A percentile compares a stretch with the other conserved stretches of the same genome.
These are phyloP conservation scores for Mortierella hygrophila DNA, from an alignment of 192 early-diverging fungal species.

Conservation along the genomic window DNA sequence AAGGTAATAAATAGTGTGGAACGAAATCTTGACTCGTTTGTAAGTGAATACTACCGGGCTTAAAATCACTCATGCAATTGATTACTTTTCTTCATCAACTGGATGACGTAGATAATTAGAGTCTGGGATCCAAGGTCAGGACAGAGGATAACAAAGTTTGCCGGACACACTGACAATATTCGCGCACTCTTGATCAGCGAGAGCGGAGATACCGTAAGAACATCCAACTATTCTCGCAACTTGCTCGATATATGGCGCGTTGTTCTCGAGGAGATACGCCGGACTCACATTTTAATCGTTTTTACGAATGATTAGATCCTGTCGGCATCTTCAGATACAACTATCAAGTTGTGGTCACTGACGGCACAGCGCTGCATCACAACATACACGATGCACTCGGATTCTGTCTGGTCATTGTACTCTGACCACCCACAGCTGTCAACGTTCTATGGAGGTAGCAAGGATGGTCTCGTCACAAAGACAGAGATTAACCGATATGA, in stretches of 20 bases:
- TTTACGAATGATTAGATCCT: slow-evolving; percentile 69
- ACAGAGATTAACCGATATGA: slow-evolving; percentile 69
- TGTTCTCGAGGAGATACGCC: neutral
- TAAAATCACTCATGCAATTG: neutral
- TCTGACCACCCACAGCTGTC: slow-evolving; percentile 88
- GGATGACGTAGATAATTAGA: slow-evolving; percentile 72
- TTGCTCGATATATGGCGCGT: neutral
- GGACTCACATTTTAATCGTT: neutral
- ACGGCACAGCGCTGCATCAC: slow-evolving; percentile 87
- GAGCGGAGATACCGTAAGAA: slow-evolving; percentile 84
- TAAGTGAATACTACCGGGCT: neutral
- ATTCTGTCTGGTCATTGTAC: slow-evolving; percentile 92
- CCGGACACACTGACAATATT: slow-evolving; percentile 97
- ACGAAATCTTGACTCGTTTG: neutral
- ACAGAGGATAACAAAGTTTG: slow-evolving; percentile 79
- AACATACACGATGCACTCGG: slow-evolving; percentile 89
- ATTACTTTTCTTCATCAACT: neutral
- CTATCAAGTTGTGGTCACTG: slow-evolving; percentile 98
- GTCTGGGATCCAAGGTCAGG: slow-evolving; percentile 90
- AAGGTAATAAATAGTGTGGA: slow-evolving; percentile 62
- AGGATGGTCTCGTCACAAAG: slow-evolving; percentile 93
- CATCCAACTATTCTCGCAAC: too few species aligned
- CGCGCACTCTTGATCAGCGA: slow-evolving; percentile 88
- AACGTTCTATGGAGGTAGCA: slow-evolving; percentile 92
- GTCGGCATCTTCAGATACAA: slow-evolving; percentile 93